Evolutionary conservation across 2,329 filamentous ascomycete genomes (phyloP).

Genomic region (Harringtonia aguacate): DNA sequence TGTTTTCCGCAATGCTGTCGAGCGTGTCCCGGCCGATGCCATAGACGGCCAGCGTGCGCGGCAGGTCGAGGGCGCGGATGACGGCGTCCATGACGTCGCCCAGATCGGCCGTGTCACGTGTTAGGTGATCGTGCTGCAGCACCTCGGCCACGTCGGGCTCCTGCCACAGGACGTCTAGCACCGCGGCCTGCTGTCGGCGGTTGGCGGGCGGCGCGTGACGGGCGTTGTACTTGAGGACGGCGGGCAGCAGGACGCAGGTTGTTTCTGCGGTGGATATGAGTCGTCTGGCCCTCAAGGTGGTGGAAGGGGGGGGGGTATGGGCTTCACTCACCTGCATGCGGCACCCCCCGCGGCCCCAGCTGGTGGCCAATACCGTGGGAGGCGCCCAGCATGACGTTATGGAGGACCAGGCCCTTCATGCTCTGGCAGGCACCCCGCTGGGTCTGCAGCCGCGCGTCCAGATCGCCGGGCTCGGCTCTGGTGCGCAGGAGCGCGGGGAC

Average conservation of each 20-base stretch:
- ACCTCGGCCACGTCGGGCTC: conserved; percentile 21
- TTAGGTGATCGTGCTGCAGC: conserved; percentile 16
- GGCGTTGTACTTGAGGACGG: conserved; percentile 40
- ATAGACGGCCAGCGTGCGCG: conserved; percentile 33
- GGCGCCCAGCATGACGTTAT: conserved; percentile 24
- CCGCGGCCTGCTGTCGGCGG: conserved; percentile 24
- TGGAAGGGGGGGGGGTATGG: neutral
- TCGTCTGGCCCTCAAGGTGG: conserved; percentile 16
- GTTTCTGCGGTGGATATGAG: conserved; percentile 26
- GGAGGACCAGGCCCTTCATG: conserved; percentile 27
- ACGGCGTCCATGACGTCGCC: conserved; percentile 36
- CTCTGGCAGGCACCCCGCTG: conserved; percentile 22
- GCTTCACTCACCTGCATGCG: conserved; percentile 35
- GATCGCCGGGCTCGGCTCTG: conserved; percentile 21
- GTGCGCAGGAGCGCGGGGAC: conserved; percentile 30
- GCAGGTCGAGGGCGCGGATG: conserved; percentile 37
- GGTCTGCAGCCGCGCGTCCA: conserved; percentile 24
- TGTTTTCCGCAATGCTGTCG: conserved; percentile 30
- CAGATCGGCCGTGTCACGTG: conserved; percentile 24
- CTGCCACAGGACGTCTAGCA: conserved; percentile 25
- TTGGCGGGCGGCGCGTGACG: conserved; percentile 16
- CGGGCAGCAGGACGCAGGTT: conserved; percentile 40
- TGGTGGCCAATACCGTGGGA: conserved; percentile 31
- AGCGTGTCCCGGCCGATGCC: conserved; percentile 28
- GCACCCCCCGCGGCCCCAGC: conserved; percentile 17